Conservation (phyloP, 768 basidiomycete species). For the Rickenella mellea region DNA sequence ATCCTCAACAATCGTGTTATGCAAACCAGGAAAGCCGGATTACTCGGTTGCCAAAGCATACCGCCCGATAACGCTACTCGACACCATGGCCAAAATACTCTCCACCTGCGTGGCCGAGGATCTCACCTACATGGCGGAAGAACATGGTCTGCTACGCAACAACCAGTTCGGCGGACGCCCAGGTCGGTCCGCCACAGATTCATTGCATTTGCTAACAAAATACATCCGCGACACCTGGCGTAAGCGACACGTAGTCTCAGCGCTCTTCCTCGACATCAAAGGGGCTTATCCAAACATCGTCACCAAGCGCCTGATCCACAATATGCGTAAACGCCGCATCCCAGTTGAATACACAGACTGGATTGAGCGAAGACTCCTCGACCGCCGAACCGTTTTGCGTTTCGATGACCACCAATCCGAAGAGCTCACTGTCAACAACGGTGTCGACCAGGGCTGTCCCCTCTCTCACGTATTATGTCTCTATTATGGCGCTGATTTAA, state of each 20-base stretch:
- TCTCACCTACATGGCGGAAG: constrained; percentile 17
- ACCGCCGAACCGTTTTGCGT: constrained; percentile 2
- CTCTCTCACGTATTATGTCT: constrained; percentile 13
- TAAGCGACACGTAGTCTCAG: constrained; percentile 20
- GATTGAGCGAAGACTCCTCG: constrained; percentile 10
- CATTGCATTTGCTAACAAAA: constrained; percentile 14
- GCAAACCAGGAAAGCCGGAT: constrained; percentile 24
- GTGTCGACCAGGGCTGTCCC: constrained; percentile 16
- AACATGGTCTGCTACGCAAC: constrained; percentile 21
- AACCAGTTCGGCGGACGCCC: constrained; percentile 30
- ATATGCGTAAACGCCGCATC: too few relatives aligned
- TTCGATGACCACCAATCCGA: constrained; percentile 16
- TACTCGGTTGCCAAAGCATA: constrained; percentile 26
- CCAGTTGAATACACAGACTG: too few relatives aligned
- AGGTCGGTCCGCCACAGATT: constrained; percentile 27
- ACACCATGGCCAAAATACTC: constrained; percentile 21
- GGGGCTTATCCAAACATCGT: constrained; percentile 35
- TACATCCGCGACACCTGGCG: constrained; percentile 18
- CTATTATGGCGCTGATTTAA: constrained; percentile 14
- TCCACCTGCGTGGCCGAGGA: constrained; percentile 14
- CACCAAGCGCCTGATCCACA: too few relatives aligned
- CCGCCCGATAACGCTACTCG: constrained; percentile 26
- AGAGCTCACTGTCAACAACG: constrained; percentile 4
- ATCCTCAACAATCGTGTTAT: constrained; percentile 20
- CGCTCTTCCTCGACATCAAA: constrained; percentile 32